phyloP scores from a whole-genome alignment of 495 filamentous ascomycete species.

The Penicillium odoratum region DNA sequence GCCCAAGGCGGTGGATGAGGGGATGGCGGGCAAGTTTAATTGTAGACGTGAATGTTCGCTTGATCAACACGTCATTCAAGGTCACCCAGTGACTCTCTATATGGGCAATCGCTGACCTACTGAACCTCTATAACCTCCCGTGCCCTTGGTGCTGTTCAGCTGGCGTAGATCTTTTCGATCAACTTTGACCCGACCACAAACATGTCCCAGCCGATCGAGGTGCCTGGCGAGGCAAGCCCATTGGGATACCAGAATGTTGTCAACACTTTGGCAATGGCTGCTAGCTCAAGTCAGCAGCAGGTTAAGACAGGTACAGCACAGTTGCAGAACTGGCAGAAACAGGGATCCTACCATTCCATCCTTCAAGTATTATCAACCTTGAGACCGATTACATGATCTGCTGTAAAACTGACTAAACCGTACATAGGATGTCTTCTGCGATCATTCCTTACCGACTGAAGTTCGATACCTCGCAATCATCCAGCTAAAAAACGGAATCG shows the following conservation, averaged over 20 bases:
- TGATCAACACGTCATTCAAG: not conserved
- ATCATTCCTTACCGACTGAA: constrained; percentile 69
- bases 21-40: constrained; percentile 9
- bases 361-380: constrained; percentile 60
- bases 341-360: constrained; percentile 70
- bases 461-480: constrained; percentile 88
- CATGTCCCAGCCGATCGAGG: constrained; percentile 45
- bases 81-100: not conserved
- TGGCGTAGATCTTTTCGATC: not conserved
- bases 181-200: not conserved
- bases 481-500: constrained; percentile 92
- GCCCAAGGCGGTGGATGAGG: constrained; percentile 16
- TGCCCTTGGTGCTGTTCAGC: not conserved
- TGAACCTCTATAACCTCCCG: not conserved
- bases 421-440: constrained; percentile 70
- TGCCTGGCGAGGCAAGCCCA: constrained; percentile 62
- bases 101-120: not conserved
- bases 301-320: constrained; percentile 80
- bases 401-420: constrained; percentile 2
- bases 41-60: not conserved
- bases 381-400: not conserved
- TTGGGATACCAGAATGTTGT: constrained; percentile 66
- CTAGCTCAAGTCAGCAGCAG: constrained; percentile 70
- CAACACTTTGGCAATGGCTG: constrained; percentile 67
- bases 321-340: constrained; percentile 79